Base-by-base conservation (phyloP, 495 filamentous ascomycete species). In the Xylaria venustula region DNA sequence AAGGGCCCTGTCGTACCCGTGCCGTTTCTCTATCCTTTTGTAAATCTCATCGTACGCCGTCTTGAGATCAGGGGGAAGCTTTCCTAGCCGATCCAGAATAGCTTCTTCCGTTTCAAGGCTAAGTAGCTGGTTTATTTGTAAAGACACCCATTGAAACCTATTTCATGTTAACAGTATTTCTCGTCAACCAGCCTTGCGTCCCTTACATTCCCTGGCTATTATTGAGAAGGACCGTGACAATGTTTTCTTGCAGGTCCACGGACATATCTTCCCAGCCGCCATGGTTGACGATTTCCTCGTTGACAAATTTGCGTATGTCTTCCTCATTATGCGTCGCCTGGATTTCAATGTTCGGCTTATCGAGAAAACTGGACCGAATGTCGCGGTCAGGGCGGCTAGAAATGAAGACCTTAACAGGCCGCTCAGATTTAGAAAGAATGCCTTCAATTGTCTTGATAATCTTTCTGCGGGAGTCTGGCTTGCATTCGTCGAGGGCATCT, bases 361-460 rank as follows among this genome's bases (percentile, higher is more conserved):
- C 32, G 19, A 20, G 28, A 17, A 58, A 34, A 23, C 76, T 71
- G 22, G 75, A 67, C n/a, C 52, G 45, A 37, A 55, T 44, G 3
- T 55, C 53, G 15, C 53, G 25, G 44, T 79, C 78, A 4, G 73
- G 74, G 15, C 77, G 68, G 50, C 75, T 79, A 15, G 77, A 80
- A 49, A 81, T 71, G 54, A 81, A 75, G 8, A 81, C 62, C 54
- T 71, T 79, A 2, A 79, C 65, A 0, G 66, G 66, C 3, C 65
- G 71, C 26, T 47, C 32, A 3, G 74, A 67, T 17, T 75, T 32
- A 8, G 46, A 49, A 8, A 71, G 9, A 23, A 79, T 56, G 20
- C 67, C 28, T 4, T 63, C 57, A 6, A 70, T 46, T 9, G 52
- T 19, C 30, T 63, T 44, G 30, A 71, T 41, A 14, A 71, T 42